Base-by-base conservation (phyloP, 164 flowering plant species). In the Vitis labrusca region DNA sequence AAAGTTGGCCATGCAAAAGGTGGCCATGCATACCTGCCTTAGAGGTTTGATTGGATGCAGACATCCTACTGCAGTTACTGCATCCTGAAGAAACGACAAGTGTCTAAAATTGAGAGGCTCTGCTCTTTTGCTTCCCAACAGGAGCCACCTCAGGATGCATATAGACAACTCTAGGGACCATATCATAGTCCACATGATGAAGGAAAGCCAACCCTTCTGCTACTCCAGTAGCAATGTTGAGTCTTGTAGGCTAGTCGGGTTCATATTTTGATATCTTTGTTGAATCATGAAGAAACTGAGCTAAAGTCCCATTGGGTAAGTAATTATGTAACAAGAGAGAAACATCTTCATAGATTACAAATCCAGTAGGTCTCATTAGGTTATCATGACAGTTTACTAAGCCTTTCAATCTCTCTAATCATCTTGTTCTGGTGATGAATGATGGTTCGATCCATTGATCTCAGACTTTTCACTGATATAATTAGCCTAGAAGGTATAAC, bases 401-500 rank as follows among this genome's bases (percentile, higher is more conserved):
- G 80, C 80, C 93, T 84, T 70, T 96, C 99, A 5, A 96, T 90
- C 84, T 96, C 99, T 70, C 95, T 78, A 52, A 96, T 87, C 97
- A 96, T 88, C 87, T 93, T 96, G 84, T 72, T 85, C 78, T 88
- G 97, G 67, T 96, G 91, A 74, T 93, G 85, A 53, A 83, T 70
- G 48, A 93, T 76, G 3, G 97, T 85, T 74, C 80, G 82, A 74
- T 96, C 99, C 89, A 96, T 85, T 1, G 97, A 93, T 69, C 85
- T 93, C 54, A 96, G 79, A 66, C 86, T 86, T 81, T 85, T 89
- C 54, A 89, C 97, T 0, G 91, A 84, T 15, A 96, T 73, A 70
- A 88, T 63, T 71, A 93, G 59, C 63, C 99, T 98, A 23, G 98
- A 96, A 60, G 98, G 99, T 98, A 93, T 91, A 37, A 89, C 90